Evolutionary conservation across 495 filamentous ascomycete species (phyloP).

Genomic region (Aspergillus cavernicola): DNA sequence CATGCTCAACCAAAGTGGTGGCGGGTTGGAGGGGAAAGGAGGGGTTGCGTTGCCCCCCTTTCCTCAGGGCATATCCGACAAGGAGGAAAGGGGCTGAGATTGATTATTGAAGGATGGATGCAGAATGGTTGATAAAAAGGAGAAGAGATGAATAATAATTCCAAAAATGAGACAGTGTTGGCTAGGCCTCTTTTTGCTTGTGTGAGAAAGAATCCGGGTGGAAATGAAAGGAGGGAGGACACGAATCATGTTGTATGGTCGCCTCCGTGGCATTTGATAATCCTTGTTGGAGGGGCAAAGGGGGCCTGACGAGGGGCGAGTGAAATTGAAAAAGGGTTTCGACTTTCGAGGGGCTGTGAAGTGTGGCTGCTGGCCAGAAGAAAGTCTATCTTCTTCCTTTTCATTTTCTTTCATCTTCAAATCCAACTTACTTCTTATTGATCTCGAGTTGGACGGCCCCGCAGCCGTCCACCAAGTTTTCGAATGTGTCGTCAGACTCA

Average conservation of each 20-base stretch:
- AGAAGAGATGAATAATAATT: constrained; percentile 12
- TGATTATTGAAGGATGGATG: constrained; percentile 8
- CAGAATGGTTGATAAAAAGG: constrained; percentile 10
- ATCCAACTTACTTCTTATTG: no score
- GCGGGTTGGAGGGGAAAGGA: constrained; percentile 15
- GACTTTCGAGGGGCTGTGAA: neutral
- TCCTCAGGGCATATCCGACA: neutral
- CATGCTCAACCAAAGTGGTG: no score
- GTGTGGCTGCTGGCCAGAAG: neutral
- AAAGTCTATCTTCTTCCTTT: neutral
- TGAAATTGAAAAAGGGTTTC: neutral
- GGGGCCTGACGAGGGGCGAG: constrained; percentile 22
- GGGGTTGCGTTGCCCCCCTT: constrained; percentile 4
- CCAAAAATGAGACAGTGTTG: constrained; percentile 10
- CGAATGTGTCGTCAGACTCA: no score
- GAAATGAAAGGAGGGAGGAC: constrained; percentile 23
- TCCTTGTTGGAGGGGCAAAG: constrained; percentile 28
- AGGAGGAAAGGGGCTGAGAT: constrained; percentile 6
- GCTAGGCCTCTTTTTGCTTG: neutral
- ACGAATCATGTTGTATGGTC: constrained; percentile 18
- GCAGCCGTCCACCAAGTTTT: constrained; percentile 4
- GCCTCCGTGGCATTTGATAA: constrained; percentile 23
- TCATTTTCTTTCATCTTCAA: neutral
- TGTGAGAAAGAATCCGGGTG: constrained; percentile 17
- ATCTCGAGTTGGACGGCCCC: constrained; percentile 7